A percentile compares a stretch with the other conserved stretches of the same genome.
These are phyloP conservation scores for Coemansia sp. DNA, from an alignment of 192 early-diverging fungal species.

Conservation along the genomic window DNA sequence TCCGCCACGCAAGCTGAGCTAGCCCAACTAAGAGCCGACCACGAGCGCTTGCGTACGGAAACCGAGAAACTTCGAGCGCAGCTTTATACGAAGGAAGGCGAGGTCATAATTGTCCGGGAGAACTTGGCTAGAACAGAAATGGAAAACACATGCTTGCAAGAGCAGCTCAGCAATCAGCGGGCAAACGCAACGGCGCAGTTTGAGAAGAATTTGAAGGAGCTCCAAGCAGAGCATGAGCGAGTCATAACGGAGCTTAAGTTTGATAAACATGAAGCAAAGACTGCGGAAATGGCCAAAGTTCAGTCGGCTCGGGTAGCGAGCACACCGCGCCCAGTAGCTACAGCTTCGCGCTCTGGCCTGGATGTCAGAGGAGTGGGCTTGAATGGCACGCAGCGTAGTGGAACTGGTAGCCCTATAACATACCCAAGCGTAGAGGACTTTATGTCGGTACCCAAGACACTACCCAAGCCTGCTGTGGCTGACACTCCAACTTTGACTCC, in stretches of 20 bases:
- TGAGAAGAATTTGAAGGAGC: conserved; percentile 7
- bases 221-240: conserved; percentile 38
- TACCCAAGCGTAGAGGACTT: conserved; percentile 45
- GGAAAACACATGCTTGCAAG: conserved; percentile 51
- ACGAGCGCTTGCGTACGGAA: conserved; percentile 24
- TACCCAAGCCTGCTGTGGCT: not conserved
- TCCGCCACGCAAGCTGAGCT: conserved; percentile 17
- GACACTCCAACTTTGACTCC: not conserved
- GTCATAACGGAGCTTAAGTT: conserved; percentile 42
- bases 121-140: conserved; percentile 50
- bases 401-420: conserved; percentile 1
- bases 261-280: conserved; percentile 40
- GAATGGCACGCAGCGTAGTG: not conserved
- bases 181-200: conserved; percentile 9
- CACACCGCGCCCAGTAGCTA: not conserved
- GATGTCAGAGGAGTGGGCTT: not conserved
- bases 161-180: conserved; percentile 39
- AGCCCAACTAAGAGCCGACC: conserved; percentile 30
- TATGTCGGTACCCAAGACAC: conserved; percentile 20
- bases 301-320: not conserved
- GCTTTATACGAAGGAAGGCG: conserved; percentile 50
- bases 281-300: conserved; percentile 13
- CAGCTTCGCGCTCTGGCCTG: not conserved
- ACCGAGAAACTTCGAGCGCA: conserved; percentile 28
- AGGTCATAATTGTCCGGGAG: conserved; percentile 49